Evolutionary conservation across 2,329 filamentous ascomycete species (phyloP), one percentile per base, ranked within the genome.

Genomic region (Ilyonectria mors-panacis): DNA sequence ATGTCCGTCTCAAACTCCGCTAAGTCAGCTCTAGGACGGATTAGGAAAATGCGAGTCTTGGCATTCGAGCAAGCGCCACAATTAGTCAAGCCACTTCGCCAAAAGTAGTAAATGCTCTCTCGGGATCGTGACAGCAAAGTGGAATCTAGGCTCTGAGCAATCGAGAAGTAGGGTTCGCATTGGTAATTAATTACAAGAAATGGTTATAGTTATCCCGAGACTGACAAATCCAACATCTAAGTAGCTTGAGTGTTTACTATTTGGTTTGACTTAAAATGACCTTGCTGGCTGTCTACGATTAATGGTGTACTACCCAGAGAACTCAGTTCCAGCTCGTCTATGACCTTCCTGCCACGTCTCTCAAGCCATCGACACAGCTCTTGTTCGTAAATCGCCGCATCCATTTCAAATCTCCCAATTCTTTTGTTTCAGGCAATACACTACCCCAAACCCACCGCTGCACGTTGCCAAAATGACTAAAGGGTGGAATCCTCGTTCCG

Each of bases 401-500:
- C 42, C 5, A 17, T 9, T 21, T 15, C 3, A 7, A 15, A 15
- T n/a, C 8, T 23, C n/a, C 6, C 2, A 26, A 15, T 13, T 23
- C 10, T 7, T 26, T 48, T 17, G 2, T 28, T 30, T 4, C 23
- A 50, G 4, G n/a, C 2, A 30, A 3, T 15, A 19, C 17, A 51
- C 7, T 9, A 7, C 30, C 35, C n/a, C 6, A 10, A n/a, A 15
- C 15, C 8, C 10, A 7, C 15, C 9, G 0, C 21, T 30, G 9
- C 3, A 8, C n/a, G 15, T 1, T 30, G 10, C 26, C 58, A 35
- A 50, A 1, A 58, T 62, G 57, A 23, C 60, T 9, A 42, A 60
- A 44, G 53, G 26, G 23, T 76, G 74, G 69, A 47, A 59, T 23
- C 69, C 70, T 9, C 23, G 37, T 23, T 55, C 44, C 9, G 63